Evolutionary conservation across 1,284 basidiomycete species (phyloP), one percentile per base, ranked within the genome.

Genomic region (Cerrena zonata): DNA sequence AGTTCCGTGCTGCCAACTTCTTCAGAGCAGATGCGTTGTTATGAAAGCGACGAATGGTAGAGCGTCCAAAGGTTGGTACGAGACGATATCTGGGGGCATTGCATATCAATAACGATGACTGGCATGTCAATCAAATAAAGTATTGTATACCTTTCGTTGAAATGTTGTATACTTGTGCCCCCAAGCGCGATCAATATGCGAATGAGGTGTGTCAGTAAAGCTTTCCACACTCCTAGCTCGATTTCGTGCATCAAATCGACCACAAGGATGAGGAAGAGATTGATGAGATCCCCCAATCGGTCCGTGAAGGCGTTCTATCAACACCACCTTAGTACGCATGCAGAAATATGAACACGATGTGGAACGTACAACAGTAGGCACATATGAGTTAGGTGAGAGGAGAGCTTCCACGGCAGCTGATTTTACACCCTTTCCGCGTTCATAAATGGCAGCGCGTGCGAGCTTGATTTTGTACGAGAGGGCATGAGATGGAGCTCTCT

Each of bases 241-340:
- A 59, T 57, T 48, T 66, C 60, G 46, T 66, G 64, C 55, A 66
- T 40, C 2, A 64, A 23, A 49, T 66, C 64, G 1, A 59, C 52
- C 1, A 53, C 51, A 4, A 65, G 48, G 7, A 62, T 51, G 2
- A 7, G 11, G 47, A 55, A 58, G 11, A 55, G 42, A 43, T 63
- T 52, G 27, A 61, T 55, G 39, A 48, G 24, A 2, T 26, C 5
- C 2, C 27, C 7, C 2, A 64, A 45, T 1, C 18, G 18, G 2
- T 27, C 44, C 0, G 66, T 68, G 52, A 72, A 72, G 12, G 68
- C 65, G 53, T 71, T 74, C 69, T 72, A 43, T 4, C 12, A 23
- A 36, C 26, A 34, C 10, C 34, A 41, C 45, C n/a, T 15, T 4
- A 48, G 5, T 26, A 42, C 19, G 40, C 13, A 25, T 2, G 56